phyloP scores from a whole-genome alignment of 805 yeast species.

The Monosporozyma unispora region DNA sequence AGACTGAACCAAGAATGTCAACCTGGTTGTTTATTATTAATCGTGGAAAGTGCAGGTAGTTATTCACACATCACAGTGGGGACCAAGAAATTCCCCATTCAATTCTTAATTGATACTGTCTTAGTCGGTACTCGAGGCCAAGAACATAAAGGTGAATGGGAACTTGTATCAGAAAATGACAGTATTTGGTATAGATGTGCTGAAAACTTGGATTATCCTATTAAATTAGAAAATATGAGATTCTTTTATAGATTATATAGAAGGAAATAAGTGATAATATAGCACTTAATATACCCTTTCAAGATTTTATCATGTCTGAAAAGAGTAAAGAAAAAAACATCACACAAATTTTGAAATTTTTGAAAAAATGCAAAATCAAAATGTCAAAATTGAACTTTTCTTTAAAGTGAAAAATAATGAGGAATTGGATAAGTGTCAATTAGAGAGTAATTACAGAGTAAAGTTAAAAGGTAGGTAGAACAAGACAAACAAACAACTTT shows the following conservation, averaged over 20 bases:
- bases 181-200: slow-evolving; percentile 73
- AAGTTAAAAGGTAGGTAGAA: not conserved
- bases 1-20: slow-evolving; percentile 42
- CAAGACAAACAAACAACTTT: not conserved
- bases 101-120: slow-evolving; percentile 67
- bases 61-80: slow-evolving; percentile 76
- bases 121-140: slow-evolving; percentile 43
- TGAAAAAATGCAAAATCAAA: too few species aligned
- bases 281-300: not conserved
- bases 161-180: slow-evolving; percentile 53
- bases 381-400: not conserved
- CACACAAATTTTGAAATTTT: not conserved
- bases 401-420: not conserved
- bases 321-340: not conserved
- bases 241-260: slow-evolving; percentile 70
- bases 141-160: slow-evolving; percentile 53
- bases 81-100: slow-evolving; percentile 69
- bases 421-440: not conserved
- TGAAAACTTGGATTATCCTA: slow-evolving; percentile 44
- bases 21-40: slow-evolving; percentile 50
- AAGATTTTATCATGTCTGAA: too few species aligned
- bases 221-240: slow-evolving; percentile 81
- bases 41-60: slow-evolving; percentile 86
- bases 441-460: too few species aligned
- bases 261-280: slow-evolving; percentile 32